phyloP scores from a whole-genome alignment of 345 rosid genomes.

The Hibiscus trionum region DNA sequence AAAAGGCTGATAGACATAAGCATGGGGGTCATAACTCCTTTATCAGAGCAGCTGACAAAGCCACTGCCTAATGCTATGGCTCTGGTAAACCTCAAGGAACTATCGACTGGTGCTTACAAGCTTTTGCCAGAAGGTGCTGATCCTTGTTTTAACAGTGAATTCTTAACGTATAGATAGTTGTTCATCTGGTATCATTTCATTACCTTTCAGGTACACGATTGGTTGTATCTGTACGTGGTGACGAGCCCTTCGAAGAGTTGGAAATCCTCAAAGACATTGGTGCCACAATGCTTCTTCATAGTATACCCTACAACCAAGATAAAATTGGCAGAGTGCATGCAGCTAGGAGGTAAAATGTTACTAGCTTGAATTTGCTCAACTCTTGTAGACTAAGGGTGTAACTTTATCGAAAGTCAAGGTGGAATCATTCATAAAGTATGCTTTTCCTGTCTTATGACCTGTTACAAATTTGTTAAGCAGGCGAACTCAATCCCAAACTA shows the following conservation, averaged over 20 bases:
- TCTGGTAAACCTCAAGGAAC: constrained; percentile 85
- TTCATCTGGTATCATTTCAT: not conserved
- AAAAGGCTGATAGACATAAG: constrained; percentile 86
- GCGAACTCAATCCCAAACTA: not conserved
- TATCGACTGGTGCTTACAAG: constrained; percentile 81
- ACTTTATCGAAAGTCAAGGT: not conserved
- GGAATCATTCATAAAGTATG: not conserved
- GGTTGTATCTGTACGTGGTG: constrained; percentile 78
- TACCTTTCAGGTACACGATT: constrained; percentile 66
- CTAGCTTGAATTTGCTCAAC: not conserved
- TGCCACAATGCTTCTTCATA: constrained; percentile 80
- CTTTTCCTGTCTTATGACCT: not conserved
- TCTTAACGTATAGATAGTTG: not conserved
- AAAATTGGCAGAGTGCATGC: constrained; percentile 86
- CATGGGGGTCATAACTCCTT: constrained; percentile 86
- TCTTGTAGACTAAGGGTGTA: not conserved
- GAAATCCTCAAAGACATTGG: constrained; percentile 64
- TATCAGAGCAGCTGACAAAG: constrained; percentile 89
- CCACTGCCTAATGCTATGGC: constrained; percentile 89
- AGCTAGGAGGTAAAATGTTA: constrained; percentile 66
- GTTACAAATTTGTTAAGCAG: not conserved
- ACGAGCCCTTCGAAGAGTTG: constrained; percentile 68
- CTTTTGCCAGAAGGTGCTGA: constrained; percentile 73
- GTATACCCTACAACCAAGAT: constrained; percentile 58
- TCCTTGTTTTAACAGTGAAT: constrained; percentile 7